phyloP scores from a whole-genome alignment of 345 rosid species.

The Rhodamnia argentea region DNA sequence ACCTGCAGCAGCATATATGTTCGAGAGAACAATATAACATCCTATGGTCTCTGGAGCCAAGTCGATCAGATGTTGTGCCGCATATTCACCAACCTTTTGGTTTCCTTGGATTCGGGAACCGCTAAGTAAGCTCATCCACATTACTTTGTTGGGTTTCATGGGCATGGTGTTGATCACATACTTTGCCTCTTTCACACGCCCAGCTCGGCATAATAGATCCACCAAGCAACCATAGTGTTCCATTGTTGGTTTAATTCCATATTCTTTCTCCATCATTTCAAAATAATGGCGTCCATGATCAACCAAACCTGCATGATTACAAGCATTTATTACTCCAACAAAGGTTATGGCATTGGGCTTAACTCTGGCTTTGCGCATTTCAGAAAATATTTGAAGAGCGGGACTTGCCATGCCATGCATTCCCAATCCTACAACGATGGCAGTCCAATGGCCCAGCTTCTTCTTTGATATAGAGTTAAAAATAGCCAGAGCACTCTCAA shows the following conservation, averaged over 20 bases:
- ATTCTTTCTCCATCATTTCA: slow-evolving; percentile 36
- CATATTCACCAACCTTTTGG: slow-evolving; percentile 37
- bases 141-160: slow-evolving; percentile 39
- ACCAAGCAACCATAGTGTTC: slow-evolving; percentile 69
- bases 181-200: slow-evolving; percentile 52
- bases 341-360: slow-evolving; percentile 50
- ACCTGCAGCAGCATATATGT: slow-evolving; percentile 58
- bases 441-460: slow-evolving; percentile 66
- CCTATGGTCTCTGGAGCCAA: slow-evolving; percentile 43
- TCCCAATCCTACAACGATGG: slow-evolving; percentile 57
- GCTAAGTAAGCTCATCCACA: slow-evolving; percentile 54
- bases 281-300: slow-evolving; percentile 43
- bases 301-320: slow-evolving; percentile 62
- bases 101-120: slow-evolving; percentile 44
- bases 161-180: slow-evolving; percentile 38
- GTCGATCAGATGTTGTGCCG: slow-evolving; percentile 34
- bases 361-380: slow-evolving; percentile 29
- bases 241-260: slow-evolving; percentile 32
- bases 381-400: slow-evolving; percentile 31
- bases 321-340: slow-evolving; percentile 63
- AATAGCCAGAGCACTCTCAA: slow-evolving; percentile 28
- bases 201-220: slow-evolving; percentile 46
- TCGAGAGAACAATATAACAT: slow-evolving; percentile 46
- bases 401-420: slow-evolving; percentile 47
- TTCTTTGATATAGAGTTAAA: slow-evolving; percentile 26